These are phyloP conservation scores for Backusella morwellensis DNA, from an alignment of 192 early-diverging fungal genomes.

Conservation along the genomic window DNA sequence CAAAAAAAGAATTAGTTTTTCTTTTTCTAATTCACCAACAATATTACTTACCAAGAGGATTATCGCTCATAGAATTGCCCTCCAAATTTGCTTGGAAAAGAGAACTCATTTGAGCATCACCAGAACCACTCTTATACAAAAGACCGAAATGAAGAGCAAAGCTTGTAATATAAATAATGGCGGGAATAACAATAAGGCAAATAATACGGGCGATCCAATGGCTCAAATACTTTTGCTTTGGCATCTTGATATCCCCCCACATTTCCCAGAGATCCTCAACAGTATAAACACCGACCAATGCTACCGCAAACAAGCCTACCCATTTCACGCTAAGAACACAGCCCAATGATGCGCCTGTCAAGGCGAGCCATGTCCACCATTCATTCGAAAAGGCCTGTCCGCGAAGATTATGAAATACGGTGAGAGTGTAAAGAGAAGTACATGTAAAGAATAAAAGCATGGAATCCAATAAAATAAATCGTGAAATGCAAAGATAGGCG, in stretches of 20 bases:
- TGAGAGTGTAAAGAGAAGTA: conserved; percentile 63
- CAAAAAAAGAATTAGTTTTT: not conserved
- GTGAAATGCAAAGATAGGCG: conserved; percentile 73
- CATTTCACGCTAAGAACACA: conserved; percentile 77
- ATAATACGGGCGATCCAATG: conserved; percentile 86
- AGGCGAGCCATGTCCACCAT: conserved; percentile 89
- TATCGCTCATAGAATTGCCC: conserved; percentile 76
- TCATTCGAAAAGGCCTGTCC: conserved; percentile 67
- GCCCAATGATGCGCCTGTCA: conserved; percentile 88
- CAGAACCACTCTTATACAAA: conserved; percentile 77
- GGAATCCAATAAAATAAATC: conserved; percentile 94
- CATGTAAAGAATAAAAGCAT: conserved; percentile 92
- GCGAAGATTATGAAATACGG: conserved; percentile 49
- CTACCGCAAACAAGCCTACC: conserved; percentile 94
- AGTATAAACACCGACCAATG: conserved; percentile 90
- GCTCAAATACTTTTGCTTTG: conserved; percentile 63
- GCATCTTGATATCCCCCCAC: conserved; percentile 72
- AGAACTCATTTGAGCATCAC: conserved; percentile 97
- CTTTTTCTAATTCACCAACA: too few species aligned
- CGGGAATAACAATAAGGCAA: conserved; percentile 81
- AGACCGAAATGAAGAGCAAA: conserved; percentile 92
- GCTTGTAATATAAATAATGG: conserved; percentile 77
- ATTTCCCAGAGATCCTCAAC: conserved; percentile 91
- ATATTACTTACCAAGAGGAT: conserved; percentile 68
- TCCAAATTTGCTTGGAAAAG: conserved; percentile 89